These are phyloP conservation scores for Daedaleopsis nitida DNA, from an alignment of 768 basidiomycete species.

Conservation along the genomic window DNA sequence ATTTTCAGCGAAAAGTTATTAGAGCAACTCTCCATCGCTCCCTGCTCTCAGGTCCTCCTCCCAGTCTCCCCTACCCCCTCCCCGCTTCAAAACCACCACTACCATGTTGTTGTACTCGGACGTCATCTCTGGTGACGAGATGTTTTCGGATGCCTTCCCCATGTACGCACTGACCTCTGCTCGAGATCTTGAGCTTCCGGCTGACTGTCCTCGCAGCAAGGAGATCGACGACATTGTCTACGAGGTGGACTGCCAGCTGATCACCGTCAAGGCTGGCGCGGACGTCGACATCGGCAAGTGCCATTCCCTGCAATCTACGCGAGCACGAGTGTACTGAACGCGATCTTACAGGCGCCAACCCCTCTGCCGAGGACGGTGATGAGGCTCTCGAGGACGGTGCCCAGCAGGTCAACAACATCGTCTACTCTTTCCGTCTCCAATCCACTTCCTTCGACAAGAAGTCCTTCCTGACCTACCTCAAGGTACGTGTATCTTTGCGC, in stretches of 20 bases:
- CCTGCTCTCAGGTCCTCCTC: slow-evolving; percentile 13
- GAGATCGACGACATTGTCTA: slow-evolving; percentile 73
- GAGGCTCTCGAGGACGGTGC: slow-evolving; percentile 83
- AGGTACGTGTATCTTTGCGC: slow-evolving; percentile 45
- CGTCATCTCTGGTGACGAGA: slow-evolving; percentile 80
- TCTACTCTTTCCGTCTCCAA: slow-evolving; percentile 89
- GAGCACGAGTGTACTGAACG: slow-evolving; percentile 10
- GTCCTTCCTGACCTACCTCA: slow-evolving; percentile 77
- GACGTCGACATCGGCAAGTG: slow-evolving; percentile 86
- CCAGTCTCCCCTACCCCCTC: slow-evolving; percentile 13
- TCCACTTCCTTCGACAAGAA: slow-evolving; percentile 88
- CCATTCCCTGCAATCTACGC: slow-evolving; percentile 2
- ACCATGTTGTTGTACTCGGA: slow-evolving; percentile 79
- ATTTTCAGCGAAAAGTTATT: slow-evolving; percentile 20
- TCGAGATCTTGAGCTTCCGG: not conserved
- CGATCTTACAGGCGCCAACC: slow-evolving; percentile 73
- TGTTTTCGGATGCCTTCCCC: slow-evolving; percentile 93
- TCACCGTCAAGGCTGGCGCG: slow-evolving; percentile 70
- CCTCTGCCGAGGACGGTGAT: slow-evolving; percentile 84
- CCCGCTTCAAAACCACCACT: slow-evolving; percentile 24
- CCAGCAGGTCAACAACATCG: slow-evolving; percentile 83
- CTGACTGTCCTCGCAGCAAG: slow-evolving; percentile 53
- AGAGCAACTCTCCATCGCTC: slow-evolving; percentile 10
- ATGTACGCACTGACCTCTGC: slow-evolving; percentile 49
- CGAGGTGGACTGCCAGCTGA: slow-evolving; percentile 82